Evolutionary conservation across 768 basidiomycete species (phyloP).

Genomic region (Steccherinum ochraceum): DNA sequence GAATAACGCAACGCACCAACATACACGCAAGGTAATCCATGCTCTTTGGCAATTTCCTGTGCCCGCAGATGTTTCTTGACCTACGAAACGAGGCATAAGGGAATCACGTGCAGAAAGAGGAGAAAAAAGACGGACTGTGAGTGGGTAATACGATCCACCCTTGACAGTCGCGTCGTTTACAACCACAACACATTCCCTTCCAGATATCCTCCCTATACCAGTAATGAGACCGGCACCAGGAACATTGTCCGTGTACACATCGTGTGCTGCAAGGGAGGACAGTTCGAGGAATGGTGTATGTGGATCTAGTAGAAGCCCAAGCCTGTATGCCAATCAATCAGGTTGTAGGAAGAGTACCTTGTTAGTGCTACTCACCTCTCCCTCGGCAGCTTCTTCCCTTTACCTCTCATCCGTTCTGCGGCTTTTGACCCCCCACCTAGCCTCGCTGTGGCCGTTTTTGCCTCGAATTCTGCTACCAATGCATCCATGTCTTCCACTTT

Average conservation of each 20-base stretch:
- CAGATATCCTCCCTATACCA: slow-evolving; percentile 64
- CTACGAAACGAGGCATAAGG: slow-evolving; percentile 24
- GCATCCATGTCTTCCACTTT: slow-evolving; percentile 66
- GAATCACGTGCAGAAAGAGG: neutral
- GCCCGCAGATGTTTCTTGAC: slow-evolving; percentile 96
- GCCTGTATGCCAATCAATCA: slow-evolving; percentile 34
- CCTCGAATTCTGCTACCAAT: slow-evolving; percentile 58
- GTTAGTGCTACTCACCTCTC: slow-evolving; percentile 53
- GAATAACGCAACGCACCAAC: slow-evolving; percentile 50
- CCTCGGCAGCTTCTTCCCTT: slow-evolving; percentile 78
- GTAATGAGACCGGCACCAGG: slow-evolving; percentile 91
- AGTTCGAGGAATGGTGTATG: slow-evolving; percentile 88
- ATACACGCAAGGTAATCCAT: slow-evolving; percentile 87
- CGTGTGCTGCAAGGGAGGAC: slow-evolving; percentile 79
- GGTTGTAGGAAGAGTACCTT: neutral
- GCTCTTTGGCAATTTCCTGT: slow-evolving; percentile 91
- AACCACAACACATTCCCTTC: slow-evolving; percentile 80
- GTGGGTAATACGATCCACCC: slow-evolving; percentile 87
- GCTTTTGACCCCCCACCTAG: slow-evolving; percentile 74
- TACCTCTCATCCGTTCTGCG: slow-evolving; percentile 63
- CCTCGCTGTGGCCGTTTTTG: slow-evolving; percentile 51
- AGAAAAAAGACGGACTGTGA: slow-evolving; percentile 46
- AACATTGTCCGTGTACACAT: slow-evolving; percentile 73
- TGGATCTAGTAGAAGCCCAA: slow-evolving; percentile 73
- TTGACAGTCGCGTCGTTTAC: slow-evolving; percentile 96